Evolutionary conservation across 306 rosid species (phyloP), one percentile per base, ranked within the genome.

Genomic region (Prunus armeniaca): DNA sequence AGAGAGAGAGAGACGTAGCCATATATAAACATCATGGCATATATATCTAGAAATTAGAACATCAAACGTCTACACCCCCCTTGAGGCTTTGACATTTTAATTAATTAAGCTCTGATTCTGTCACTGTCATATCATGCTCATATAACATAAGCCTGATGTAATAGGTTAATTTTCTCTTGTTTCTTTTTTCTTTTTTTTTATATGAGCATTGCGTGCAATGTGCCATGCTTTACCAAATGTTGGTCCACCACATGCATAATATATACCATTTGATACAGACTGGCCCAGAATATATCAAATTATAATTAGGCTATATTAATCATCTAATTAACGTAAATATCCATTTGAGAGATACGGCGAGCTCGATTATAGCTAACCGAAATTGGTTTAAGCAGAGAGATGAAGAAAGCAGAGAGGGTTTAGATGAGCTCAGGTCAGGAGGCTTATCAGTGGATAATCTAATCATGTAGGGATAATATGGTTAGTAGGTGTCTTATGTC

Each of bases 41-140:
- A 45, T 86, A 66, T 82, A 75, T 80, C 69, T 80, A 34, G 43
- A 34, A 1, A 34, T 34, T 34, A 34, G 43, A 34, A 34, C 38
- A 34, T 34, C 9, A 1, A 75, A 80, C 54, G 69, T 68, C 51
- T 78, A 65, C 38, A 32, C 38, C 38, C 38, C 38, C 38, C 27
- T 25, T 25, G 27, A 25, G 27, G 27, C 27, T 75, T 77, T 76
- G 82, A 66, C 75, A 51, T 82, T 76, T 71, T 69, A 56, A 38
- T 38, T 38, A 43, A 32, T 55, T 55, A 52, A 27, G 38, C 27
- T 8, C 3, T 18, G 60, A 61, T 73, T 18, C 20, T 69, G 63
- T 83, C 75, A 78, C 46, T 20, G 54, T 72, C 75, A 45, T 78
- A 65, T 72, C 87, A 81, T 69, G 76, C 71, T 80, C 82, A 69